These are phyloP conservation scores for Cystobasidium ongulense DNA, from an alignment of 768 basidiomycete genomes.

Conservation along the genomic window DNA sequence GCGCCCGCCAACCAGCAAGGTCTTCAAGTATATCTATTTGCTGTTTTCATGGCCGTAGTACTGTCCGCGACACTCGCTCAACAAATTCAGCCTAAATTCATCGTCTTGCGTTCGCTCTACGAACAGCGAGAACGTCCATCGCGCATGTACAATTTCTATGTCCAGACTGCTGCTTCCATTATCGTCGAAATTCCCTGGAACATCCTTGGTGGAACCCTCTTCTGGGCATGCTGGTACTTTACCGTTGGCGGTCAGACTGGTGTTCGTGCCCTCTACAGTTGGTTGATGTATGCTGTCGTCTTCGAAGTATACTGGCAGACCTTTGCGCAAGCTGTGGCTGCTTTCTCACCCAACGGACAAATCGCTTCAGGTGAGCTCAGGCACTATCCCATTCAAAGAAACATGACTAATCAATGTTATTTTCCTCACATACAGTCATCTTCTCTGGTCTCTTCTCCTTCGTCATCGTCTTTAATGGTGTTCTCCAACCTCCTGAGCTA, in stretches of 20 bases:
- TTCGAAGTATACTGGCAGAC: conserved; percentile 60
- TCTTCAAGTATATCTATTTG: conserved; percentile 38
- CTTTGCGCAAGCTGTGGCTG: conserved; percentile 56
- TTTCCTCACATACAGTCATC: background rate
- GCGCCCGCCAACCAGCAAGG: conserved; percentile 31
- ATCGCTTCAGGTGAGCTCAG: conserved; percentile 57
- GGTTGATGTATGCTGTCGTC: conserved; percentile 47
- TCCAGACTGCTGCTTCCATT: conserved; percentile 29
- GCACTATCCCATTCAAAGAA: conserved; percentile 44
- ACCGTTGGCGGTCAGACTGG: conserved; percentile 51
- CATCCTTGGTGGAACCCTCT: conserved; percentile 48
- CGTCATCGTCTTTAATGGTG: conserved; percentile 58
- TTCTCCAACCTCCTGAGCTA: conserved; percentile 57
- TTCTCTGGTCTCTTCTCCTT: conserved; percentile 38
- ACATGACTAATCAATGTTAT: background rate
- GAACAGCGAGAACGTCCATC: conserved; percentile 61
- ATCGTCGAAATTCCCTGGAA: conserved; percentile 40
- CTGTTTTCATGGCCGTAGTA: conserved; percentile 34
- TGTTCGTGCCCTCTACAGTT: conserved; percentile 22
- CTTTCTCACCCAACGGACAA: conserved; percentile 57
- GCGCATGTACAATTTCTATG: conserved; percentile 59
- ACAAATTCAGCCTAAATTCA: conserved; percentile 59
- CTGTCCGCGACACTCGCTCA: conserved; percentile 51
- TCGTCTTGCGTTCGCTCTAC: conserved; percentile 56
- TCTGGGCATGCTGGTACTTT: conserved; percentile 65